Evolutionary conservation across 768 basidiomycete species (phyloP).

Genomic region (Holtermanniella nyarrowii): DNA sequence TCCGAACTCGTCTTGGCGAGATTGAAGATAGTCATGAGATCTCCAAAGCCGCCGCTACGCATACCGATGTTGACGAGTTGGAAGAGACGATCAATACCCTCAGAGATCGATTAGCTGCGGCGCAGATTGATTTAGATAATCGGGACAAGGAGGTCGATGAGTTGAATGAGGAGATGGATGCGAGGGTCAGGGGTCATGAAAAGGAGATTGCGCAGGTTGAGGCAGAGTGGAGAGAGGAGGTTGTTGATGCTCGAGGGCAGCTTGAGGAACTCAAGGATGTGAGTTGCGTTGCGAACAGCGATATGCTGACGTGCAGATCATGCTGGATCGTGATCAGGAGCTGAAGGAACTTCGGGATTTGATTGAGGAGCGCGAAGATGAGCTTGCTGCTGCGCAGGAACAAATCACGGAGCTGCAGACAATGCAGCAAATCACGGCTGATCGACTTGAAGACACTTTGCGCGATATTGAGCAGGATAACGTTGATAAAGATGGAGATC

Average conservation of each 20-base stretch:
- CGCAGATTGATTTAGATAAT: slow-evolving; percentile 67
- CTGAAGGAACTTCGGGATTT: slow-evolving; percentile 23
- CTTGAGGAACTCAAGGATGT: slow-evolving; percentile 55
- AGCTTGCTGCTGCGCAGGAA: slow-evolving; percentile 63
- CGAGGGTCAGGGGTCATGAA: slow-evolving; percentile 40
- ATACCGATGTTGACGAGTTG: not conserved
- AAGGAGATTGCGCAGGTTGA: slow-evolving; percentile 48
- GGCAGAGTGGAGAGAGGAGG: slow-evolving; percentile 77
- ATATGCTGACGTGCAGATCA: slow-evolving; percentile 8
- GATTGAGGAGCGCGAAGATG: slow-evolving; percentile 60
- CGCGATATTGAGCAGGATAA: slow-evolving; percentile 63
- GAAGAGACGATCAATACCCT: slow-evolving; percentile 33
- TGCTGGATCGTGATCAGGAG: slow-evolving; percentile 22
- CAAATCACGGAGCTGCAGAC: slow-evolving; percentile 66
- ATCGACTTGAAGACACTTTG: slow-evolving; percentile 30
- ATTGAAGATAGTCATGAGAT: slow-evolving; percentile 47
- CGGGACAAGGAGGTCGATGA: slow-evolving; percentile 69
- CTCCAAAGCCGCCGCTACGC: slow-evolving; percentile 48
- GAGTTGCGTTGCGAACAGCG: slow-evolving; percentile 6
- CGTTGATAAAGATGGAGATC: slow-evolving; percentile 68
- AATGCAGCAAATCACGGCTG: slow-evolving; percentile 24
- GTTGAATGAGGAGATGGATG: slow-evolving; percentile 65
- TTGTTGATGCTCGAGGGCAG: slow-evolving; percentile 66
- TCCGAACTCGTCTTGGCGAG: slow-evolving; percentile 2
- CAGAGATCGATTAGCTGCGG: slow-evolving; percentile 33